phyloP scores from a whole-genome alignment of 2,329 filamentous ascomycete species.

The Colletotrichum sp. region DNA sequence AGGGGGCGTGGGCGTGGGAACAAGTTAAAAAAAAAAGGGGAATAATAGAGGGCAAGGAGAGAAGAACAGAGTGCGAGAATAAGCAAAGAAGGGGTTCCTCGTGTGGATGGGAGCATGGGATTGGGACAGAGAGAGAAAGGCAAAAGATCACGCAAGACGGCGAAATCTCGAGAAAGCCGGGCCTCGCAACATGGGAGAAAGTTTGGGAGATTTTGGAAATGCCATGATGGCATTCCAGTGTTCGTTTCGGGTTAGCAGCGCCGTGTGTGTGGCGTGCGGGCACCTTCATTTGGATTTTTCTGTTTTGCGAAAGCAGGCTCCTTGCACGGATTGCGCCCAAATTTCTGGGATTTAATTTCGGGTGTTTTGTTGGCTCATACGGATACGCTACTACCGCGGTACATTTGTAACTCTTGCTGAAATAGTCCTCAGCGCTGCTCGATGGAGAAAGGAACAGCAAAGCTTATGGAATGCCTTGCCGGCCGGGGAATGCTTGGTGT shows the following conservation, averaged over 20 bases:
- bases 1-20: background rate
- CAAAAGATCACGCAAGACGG: background rate
- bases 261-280: background rate
- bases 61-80: background rate
- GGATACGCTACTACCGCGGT: no score
- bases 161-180: background rate
- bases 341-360: background rate
- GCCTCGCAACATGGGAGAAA: background rate
- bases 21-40: background rate
- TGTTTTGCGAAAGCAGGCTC: background rate
- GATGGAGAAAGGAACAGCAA: background rate
- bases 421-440: background rate
- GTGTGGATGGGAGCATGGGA: background rate
- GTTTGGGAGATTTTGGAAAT: background rate
- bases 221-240: constrained; percentile 11
- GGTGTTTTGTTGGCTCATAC: background rate
- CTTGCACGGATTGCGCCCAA: background rate
- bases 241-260: background rate
- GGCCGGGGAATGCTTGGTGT: background rate
- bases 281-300: background rate
- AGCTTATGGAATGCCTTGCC: background rate
- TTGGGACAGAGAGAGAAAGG: background rate
- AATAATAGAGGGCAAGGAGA: background rate
- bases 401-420: background rate
- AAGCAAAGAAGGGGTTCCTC: background rate